Conservation (phyloP, 495 filamentous ascomycete genomes). For the Emericellopsis terricola region DNA sequence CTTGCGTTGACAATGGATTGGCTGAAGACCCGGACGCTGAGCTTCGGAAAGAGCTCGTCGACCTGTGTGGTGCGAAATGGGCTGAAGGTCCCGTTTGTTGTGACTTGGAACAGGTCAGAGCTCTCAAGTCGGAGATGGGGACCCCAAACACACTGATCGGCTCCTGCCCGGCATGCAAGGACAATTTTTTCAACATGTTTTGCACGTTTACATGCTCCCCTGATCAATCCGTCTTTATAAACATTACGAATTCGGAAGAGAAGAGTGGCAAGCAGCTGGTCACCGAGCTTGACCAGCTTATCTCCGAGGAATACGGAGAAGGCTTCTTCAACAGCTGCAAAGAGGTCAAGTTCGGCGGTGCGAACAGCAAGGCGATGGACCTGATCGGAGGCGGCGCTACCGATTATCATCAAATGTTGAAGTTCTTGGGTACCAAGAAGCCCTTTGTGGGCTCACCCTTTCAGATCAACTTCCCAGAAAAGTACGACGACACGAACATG, state of each 20-base stretch:
- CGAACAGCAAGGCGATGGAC: conserved; percentile 80
- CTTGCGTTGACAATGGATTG: conserved; percentile 81
- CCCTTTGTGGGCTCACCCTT: conserved; percentile 70
- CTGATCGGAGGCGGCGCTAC: conserved; percentile 92
- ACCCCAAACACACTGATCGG: conserved; percentile 78
- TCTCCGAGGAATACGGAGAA: conserved; percentile 67
- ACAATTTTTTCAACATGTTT: conserved; percentile 95
- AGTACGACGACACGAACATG: conserved; percentile 47
- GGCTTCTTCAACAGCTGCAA: conserved; percentile 96
- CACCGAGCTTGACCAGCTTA: conserved; percentile 78
- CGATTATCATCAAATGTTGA: conserved; percentile 67
- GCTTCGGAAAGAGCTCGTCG: conserved; percentile 57
- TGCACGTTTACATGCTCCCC: conserved; percentile 97
- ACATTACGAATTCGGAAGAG: conserved; percentile 60
- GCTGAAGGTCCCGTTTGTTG: conserved; percentile 69
- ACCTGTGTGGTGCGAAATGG: conserved; percentile 79
- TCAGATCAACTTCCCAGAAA: conserved; percentile 79
- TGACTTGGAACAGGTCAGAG: conserved; percentile 58
- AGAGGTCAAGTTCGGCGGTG: conserved; percentile 91
- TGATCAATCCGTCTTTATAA: conserved; percentile 87
- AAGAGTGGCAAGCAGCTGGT: conserved; percentile 54
- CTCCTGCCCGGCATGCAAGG: conserved; percentile 86
- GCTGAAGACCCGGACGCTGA: conserved; percentile 54
- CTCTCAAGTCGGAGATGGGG: conserved; percentile 61
- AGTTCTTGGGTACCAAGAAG: conserved; percentile 85